Base-by-base conservation (phyloP, 2,329 filamentous ascomycete genomes). In the Gliomastix tumulicola region DNA sequence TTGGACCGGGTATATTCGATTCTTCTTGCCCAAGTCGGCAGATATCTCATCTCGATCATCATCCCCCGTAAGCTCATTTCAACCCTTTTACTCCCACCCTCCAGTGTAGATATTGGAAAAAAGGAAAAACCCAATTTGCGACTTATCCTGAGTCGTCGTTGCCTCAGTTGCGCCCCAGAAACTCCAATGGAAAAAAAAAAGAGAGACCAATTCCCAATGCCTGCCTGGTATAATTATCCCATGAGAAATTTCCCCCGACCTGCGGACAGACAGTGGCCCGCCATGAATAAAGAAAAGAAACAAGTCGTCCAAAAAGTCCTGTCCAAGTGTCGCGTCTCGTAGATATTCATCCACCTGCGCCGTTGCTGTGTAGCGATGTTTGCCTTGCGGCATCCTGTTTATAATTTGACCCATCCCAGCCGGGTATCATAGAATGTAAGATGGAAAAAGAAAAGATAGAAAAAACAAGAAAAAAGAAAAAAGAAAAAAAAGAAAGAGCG, bases 361-460 rank as follows among this genome's bases (percentile, higher is more conserved):
- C n/a, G n/a, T n/a, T n/a, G n/a, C n/a, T n/a, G n/a, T n/a, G n/a
- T n/a, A n/a, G n/a, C n/a, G n/a, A n/a, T n/a, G n/a, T n/a, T n/a
- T n/a, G 61, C 64, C 62, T 67, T 50, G 62, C 60, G 60, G 61
- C 60, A 47, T 55, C 54, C 52, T 63, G 54, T 63, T 57, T n/a
- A n/a, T n/a, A n/a, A n/a, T n/a, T 44, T 46, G 21, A 41, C 52
- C 57, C 49, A 56, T 49, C 44, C 55, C 50, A 51, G 53, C 49
- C 48, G n/a, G 51, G 54, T 57, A 51, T 53, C 52, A 50, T 57
- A 43, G 37, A 38, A 30, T 38, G 31, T 37, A 28, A 37, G 41
- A 40, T 37, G 43, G 40, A 21, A 36, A 35, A 46, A 39, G 30
- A 35, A 48, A 50, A 46, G 46, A 42, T 53, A n/a, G n/a, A n/a